A percentile compares a stretch with the other conserved stretches of the same genome.
Evolutionary conservation across 2,329 filamentous ascomycete species (phyloP).

Genomic region (Monascus ruber): DNA sequence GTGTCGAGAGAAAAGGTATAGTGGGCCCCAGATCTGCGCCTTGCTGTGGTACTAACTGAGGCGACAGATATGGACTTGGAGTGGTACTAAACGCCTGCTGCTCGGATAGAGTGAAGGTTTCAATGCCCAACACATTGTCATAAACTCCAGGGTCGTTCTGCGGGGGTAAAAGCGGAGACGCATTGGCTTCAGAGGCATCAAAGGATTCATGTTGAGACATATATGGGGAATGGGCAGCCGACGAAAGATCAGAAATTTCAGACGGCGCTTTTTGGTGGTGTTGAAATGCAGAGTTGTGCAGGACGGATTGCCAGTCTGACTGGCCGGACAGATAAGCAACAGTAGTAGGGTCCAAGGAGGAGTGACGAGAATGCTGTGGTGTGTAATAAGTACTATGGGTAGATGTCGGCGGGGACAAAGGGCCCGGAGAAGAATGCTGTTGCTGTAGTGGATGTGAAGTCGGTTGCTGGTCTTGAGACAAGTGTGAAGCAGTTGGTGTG

Average conservation of each 20-base stretch:
- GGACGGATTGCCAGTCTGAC: constrained; percentile 47
- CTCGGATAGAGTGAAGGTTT: constrained; percentile 70
- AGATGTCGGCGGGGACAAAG: constrained; percentile 45
- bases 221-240: constrained; percentile 73
- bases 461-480: constrained; percentile 40
- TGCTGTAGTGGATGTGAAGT: constrained; percentile 19
- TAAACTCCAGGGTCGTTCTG: constrained; percentile 61
- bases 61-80: constrained; percentile 61
- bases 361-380: constrained; percentile 47
- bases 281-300: constrained; percentile 54
- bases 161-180: constrained; percentile 69
- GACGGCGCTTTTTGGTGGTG: constrained; percentile 75
- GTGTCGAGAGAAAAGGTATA: constrained; percentile 34
- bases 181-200: constrained; percentile 57
- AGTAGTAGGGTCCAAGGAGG: constrained; percentile 50
- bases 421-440: constrained; percentile 40
- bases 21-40: constrained; percentile 48
- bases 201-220: constrained; percentile 68
- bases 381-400: constrained; percentile 42
- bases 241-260: constrained; percentile 86
- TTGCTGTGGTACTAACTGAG: constrained; percentile 58
- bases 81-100: constrained; percentile 48
- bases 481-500: constrained; percentile 45
- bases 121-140: constrained; percentile 66
- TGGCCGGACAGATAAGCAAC: constrained; percentile 46